Conservation (phyloP, 768 basidiomycete species). For the Pisolithus sp. region DNA sequence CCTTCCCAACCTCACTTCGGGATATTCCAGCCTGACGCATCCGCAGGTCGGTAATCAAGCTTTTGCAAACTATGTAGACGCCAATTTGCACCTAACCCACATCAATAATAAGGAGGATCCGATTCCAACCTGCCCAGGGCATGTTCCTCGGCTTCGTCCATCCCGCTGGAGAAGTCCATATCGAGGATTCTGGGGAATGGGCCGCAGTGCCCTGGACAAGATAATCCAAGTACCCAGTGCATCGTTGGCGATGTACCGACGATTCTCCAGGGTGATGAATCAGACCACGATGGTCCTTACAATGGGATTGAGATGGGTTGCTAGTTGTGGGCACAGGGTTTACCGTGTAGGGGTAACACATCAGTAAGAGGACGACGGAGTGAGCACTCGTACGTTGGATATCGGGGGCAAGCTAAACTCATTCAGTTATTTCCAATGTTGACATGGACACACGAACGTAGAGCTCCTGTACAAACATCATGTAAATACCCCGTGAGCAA, state of each 20-base stretch:
- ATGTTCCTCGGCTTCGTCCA: slow-evolving; percentile 34
- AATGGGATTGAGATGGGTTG: slow-evolving; percentile 19
- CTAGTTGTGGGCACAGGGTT: not conserved
- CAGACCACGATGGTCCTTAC: slow-evolving; percentile 43
- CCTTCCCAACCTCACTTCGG: not conserved
- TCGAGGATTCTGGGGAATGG: slow-evolving; percentile 43
- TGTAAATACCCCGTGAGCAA: too few species aligned
- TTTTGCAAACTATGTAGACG: slow-evolving; percentile 39
- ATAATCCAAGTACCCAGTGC: slow-evolving; percentile 41
- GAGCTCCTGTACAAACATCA: too few species aligned
- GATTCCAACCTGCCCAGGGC: slow-evolving; percentile 28
- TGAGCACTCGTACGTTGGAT: too few species aligned
- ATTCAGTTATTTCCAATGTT: too few species aligned
- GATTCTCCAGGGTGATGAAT: slow-evolving; percentile 33
- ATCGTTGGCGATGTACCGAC: slow-evolving; percentile 24
- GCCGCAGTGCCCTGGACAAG: slow-evolving; percentile 51
- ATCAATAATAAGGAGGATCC: slow-evolving; percentile 45
- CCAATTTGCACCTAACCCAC: slow-evolving; percentile 27
- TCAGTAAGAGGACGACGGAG: too few species aligned
- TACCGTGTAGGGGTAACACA: too few species aligned
- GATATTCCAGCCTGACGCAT: not conserved
- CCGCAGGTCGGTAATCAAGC: slow-evolving; percentile 34
- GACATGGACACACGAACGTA: too few species aligned
- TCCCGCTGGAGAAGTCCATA: slow-evolving; percentile 36
- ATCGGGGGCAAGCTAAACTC: too few species aligned